Evolutionary conservation across 257 asterid species (phyloP).

Genomic region (Misopates orontium): DNA sequence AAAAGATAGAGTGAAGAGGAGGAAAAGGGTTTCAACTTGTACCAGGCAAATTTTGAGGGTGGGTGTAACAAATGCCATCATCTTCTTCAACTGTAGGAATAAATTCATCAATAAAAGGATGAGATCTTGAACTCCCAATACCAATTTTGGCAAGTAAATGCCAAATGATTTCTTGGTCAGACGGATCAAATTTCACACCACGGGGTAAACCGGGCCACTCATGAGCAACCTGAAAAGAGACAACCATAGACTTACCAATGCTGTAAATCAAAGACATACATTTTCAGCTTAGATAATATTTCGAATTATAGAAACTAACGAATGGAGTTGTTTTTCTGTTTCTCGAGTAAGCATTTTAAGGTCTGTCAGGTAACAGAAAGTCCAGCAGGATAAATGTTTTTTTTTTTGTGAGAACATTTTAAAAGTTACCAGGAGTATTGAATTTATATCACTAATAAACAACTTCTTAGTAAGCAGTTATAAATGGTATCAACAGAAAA

Average conservation of each 20-base stretch:
- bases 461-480: too few species aligned
- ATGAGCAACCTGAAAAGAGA: slow-evolving; percentile 55
- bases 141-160: slow-evolving; percentile 83
- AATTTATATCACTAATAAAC: too few species aligned
- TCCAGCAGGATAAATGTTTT: too few species aligned
- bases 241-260: not conserved
- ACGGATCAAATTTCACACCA: slow-evolving; percentile 95
- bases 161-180: slow-evolving; percentile 85
- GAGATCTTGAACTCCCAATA: slow-evolving; percentile 46
- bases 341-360: too few species aligned
- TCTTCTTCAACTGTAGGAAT: slow-evolving; percentile 82
- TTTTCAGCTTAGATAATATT: not conserved
- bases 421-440: too few species aligned
- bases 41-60: slow-evolving; percentile 95
- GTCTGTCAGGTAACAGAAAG: too few species aligned
- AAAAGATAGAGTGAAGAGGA: not conserved
- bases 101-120: slow-evolving; percentile 83
- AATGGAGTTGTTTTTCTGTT: not conserved
- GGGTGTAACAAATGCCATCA: slow-evolving; percentile 94
- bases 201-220: slow-evolving; percentile 97
- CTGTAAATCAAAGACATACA: not conserved
- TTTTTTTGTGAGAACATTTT: too few species aligned
- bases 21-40: not conserved
- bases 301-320: not conserved
- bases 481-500: too few species aligned